phyloP scores from a whole-genome alignment of 2,329 filamentous ascomycete species.

The Domatiomyces catenatus region DNA sequence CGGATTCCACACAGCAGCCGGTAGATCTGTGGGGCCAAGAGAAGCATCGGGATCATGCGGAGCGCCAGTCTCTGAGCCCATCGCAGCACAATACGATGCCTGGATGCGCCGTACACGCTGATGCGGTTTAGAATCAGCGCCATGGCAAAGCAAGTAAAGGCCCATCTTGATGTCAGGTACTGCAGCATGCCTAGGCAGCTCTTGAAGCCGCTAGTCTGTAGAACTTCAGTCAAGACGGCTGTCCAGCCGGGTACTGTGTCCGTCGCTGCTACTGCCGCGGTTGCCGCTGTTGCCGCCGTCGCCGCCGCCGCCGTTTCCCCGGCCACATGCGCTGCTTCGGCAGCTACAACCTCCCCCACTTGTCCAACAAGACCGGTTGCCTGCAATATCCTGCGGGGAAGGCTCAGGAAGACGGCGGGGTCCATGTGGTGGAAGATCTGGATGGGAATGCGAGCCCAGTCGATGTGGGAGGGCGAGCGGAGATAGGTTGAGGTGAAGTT shows the following conservation, averaged over 20 bases:
- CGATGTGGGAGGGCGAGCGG: conserved; percentile 19
- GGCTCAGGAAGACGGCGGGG: conserved; percentile 22
- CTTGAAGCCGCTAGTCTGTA: conserved; percentile 35
- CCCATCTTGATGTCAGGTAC: conserved; percentile 87
- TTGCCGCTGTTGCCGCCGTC: conserved; percentile 23
- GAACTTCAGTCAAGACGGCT: conserved; percentile 28
- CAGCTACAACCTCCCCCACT: conserved; percentile 14
- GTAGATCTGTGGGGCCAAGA: conserved; percentile 54
- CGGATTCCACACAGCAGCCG: conserved; percentile 68
- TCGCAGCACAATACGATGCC: conserved; percentile 59
- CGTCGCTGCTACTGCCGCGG: conserved; percentile 20
- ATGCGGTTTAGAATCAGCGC: conserved; percentile 81
- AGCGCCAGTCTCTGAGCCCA: conserved; percentile 58
- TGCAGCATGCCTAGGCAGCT: conserved; percentile 75
- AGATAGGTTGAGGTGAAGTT: conserved; percentile 15
- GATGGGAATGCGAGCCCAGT: conserved; percentile 24
- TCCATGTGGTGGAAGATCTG: conserved; percentile 25
- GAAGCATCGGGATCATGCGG: conserved; percentile 53
- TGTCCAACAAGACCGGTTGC: conserved; percentile 15
- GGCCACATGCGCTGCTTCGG: conserved; percentile 17
- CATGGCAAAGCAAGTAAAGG: conserved; percentile 70
- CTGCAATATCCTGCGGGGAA: conserved; percentile 21
- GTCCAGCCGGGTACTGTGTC: conserved; percentile 23
- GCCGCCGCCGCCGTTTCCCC: conserved; percentile 23
- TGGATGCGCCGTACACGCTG: conserved; percentile 79